Base-by-base conservation (phyloP, 2,329 filamentous ascomycete species). In the Fusarium continuum region DNA sequence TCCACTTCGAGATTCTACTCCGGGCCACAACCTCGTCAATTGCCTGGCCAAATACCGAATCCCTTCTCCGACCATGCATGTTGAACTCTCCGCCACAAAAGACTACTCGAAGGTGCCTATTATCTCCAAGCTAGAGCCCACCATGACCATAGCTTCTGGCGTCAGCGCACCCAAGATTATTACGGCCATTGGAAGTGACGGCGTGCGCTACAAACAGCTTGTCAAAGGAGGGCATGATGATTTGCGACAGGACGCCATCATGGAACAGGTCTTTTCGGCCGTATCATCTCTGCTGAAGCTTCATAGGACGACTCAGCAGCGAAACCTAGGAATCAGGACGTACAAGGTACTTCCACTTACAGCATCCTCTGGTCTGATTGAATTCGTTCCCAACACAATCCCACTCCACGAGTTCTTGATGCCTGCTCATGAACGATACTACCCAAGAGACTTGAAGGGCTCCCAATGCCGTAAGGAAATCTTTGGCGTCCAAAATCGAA, bases 211-310 rank as follows among this genome's bases (percentile, higher is more conserved):
- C 78, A 97, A 91, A 75, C 93, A 97, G 77, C 82, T 99, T 61
- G 91, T 97, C 73, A 99, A 99, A 82, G 93, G 93, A 61, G 93
- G 95, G 16, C 94, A 94, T 72, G 95, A 99, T 74, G 94, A 99
- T 73, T 84, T 99, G 11, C 91, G 96, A 8, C 95, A 99, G 79
- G 95, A 99, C 72, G 92, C 94, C 38, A 99, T 88, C 81, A 99
- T 99, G 96, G 96, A 99, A 76, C 95, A 99, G 77, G 95, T 99
- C 2, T 99, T 99, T 74, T 92, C 93, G 55, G 93, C 96, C 76
- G 95, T 97, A 19, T 98, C 93, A 55, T 91, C 91, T 46, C 85
- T 99, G 19, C 82, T 99, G 22, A 91, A 91, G 73, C 89, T 91
- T 43, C 93, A 98, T 75, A 89, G 92, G 51, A 85, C 89, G 11